Percentiles rank a stretch among this genome's conserved stretches.
These are phyloP conservation scores for Monosporascus sp. DNA, from an alignment of 2,329 filamentous ascomycete genomes.

Conservation along the genomic window DNA sequence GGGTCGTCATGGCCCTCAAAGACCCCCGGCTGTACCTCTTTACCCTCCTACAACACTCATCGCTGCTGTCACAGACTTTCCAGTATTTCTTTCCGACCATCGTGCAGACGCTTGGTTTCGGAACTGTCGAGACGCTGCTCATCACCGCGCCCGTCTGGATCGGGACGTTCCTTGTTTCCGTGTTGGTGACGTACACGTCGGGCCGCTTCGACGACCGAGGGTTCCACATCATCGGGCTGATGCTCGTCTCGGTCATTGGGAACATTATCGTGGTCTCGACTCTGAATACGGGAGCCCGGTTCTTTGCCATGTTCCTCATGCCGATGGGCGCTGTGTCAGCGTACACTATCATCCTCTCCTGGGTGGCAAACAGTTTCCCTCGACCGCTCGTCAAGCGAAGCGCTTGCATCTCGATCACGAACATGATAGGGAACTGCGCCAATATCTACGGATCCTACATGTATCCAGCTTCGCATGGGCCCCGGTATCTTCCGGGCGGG, in stretches of 20 bases:
- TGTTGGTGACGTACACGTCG: constrained; percentile 50
- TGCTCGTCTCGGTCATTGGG: constrained; percentile 46
- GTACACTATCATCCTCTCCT: constrained; percentile 58
- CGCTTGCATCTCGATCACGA: constrained; percentile 60
- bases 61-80: constrained; percentile 49
- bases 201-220: constrained; percentile 50
- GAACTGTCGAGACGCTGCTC: constrained; percentile 47
- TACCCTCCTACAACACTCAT: constrained; percentile 48
- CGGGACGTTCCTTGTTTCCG: constrained; percentile 45
- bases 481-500: constrained; percentile 47
- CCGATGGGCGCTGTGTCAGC: constrained; percentile 47
- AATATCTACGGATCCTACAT: constrained; percentile 44
- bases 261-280: constrained; percentile 52
- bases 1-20: constrained; percentile 41
- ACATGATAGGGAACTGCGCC: constrained; percentile 58
- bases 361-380: constrained; percentile 65
- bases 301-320: constrained; percentile 60
- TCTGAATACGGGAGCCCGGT: constrained; percentile 44
- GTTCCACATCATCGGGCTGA: constrained; percentile 49
- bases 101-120: constrained; percentile 55
- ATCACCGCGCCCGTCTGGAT: constrained; percentile 56
- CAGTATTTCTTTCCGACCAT: constrained; percentile 64
- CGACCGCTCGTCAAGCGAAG: constrained; percentile 65
- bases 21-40: constrained; percentile 50
- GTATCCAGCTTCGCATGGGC: constrained; percentile 36